These are phyloP conservation scores for Ophiostoma quercus DNA, from an alignment of 2,329 filamentous ascomycete genomes.

Conservation along the genomic window DNA sequence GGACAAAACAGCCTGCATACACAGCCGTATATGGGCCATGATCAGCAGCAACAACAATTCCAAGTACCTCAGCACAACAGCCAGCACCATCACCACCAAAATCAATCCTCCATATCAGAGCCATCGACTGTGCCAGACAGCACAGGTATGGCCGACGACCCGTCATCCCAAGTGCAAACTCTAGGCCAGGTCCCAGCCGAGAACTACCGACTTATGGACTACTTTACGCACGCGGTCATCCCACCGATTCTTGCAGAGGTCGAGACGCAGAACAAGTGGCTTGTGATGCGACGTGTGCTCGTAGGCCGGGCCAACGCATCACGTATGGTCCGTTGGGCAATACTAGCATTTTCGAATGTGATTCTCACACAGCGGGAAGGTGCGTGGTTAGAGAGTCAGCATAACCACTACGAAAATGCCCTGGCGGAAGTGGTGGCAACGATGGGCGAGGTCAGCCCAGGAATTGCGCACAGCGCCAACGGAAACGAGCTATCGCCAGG, in stretches of 20 bases:
- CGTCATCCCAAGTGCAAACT: background rate
- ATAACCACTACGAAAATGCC: constrained; percentile 38
- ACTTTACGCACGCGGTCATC: constrained; percentile 45
- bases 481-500: background rate
- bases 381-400: constrained; percentile 33
- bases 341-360: constrained; percentile 49
- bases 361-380: constrained; percentile 38
- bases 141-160: constrained; percentile 24
- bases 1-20: background rate
- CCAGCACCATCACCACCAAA: background rate
- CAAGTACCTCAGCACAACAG: background rate
- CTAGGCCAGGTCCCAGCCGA: constrained; percentile 28
- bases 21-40: background rate
- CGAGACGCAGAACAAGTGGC: constrained; percentile 50
- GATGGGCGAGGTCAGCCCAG: background rate
- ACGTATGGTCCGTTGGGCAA: constrained; percentile 43
- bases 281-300: constrained; percentile 45
- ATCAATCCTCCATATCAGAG: constrained; percentile 22
- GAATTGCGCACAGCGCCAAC: background rate
- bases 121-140: constrained; percentile 26
- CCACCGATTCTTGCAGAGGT: constrained; percentile 50
- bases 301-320: constrained; percentile 45
- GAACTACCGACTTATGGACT: constrained; percentile 41
- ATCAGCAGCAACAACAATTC: background rate
- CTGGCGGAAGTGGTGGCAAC: constrained; percentile 33